phyloP scores from a whole-genome alignment of 805 yeast genomes.

The Wilhelminamyces savonicus region DNA sequence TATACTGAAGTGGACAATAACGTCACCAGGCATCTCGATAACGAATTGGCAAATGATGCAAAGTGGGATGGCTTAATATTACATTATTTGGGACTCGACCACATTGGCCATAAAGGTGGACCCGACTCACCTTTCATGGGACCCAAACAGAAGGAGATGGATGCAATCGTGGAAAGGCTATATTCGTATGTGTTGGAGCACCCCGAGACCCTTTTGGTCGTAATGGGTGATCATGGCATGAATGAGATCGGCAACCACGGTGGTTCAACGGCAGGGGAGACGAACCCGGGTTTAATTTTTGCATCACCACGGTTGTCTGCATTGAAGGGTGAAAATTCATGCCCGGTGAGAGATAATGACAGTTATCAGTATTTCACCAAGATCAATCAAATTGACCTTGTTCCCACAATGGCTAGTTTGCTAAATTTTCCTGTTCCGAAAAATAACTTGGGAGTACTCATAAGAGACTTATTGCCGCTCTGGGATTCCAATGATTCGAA shows the following conservation, averaged over 20 bases:
- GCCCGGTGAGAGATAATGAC: conserved; percentile 33
- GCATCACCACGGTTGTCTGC: conserved; percentile 54
- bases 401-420: conserved; percentile 60
- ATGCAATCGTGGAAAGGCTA: conserved; percentile 48
- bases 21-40: conserved; percentile 79
- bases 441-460: conserved; percentile 68
- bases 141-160: conserved; percentile 83
- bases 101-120: conserved; percentile 97
- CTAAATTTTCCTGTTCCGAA: conserved; percentile 64
- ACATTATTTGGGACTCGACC: conserved; percentile 92
- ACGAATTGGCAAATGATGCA: conserved; percentile 39
- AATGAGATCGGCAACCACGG: conserved; percentile 95
- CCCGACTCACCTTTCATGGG: conserved; percentile 78
- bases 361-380: conserved; percentile 48
- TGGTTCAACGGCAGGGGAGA: conserved; percentile 89
- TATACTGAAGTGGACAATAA: conserved; percentile 90
- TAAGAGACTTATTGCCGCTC: conserved; percentile 49
- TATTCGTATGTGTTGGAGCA: conserved; percentile 25
- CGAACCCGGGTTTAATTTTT: conserved; percentile 74
- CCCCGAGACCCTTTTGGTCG: conserved; percentile 55
- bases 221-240: conserved; percentile 96
- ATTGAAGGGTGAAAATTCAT: conserved; percentile 11
- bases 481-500: conserved; percentile 36
- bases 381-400: conserved; percentile 66
- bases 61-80: conserved; percentile 83